Evolutionary conservation across 768 basidiomycete species (phyloP).

Genomic region (Stropharia rugosoannulata): DNA sequence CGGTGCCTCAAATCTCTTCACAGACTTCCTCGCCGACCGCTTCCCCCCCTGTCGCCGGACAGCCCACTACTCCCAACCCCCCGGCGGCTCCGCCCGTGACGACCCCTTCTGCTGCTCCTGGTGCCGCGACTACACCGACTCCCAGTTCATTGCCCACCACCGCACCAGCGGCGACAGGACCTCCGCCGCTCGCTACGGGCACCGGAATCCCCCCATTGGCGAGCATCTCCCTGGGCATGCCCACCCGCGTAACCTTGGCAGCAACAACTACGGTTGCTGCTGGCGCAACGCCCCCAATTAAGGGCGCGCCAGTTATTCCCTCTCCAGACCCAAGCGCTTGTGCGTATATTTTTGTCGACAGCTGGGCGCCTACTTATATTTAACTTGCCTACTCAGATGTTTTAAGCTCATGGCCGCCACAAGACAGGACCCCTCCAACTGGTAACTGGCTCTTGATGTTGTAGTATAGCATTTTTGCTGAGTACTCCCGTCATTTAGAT

Average conservation of each 20-base stretch:
- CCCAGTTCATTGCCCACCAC: slow-evolving; percentile 38
- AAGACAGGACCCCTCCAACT: slow-evolving; percentile 62
- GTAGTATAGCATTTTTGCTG: background rate
- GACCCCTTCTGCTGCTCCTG: slow-evolving; percentile 17
- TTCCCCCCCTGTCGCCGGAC: slow-evolving; percentile 12
- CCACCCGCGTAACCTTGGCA: slow-evolving; percentile 44
- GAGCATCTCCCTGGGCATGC: slow-evolving; percentile 62
- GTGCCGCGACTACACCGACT: slow-evolving; percentile 48
- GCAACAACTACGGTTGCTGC: slow-evolving; percentile 52
- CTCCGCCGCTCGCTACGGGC: slow-evolving; percentile 44
- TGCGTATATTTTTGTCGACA: slow-evolving; percentile 26
- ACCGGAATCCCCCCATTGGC: slow-evolving; percentile 57
- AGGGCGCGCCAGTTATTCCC: slow-evolving; percentile 68
- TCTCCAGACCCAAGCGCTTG: slow-evolving; percentile 35
- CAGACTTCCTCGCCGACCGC: slow-evolving; percentile 1
- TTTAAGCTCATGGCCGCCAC: slow-evolving; percentile 54
- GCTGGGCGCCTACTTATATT: background rate
- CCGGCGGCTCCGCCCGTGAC: slow-evolving; percentile 4
- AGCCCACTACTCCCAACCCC: slow-evolving; percentile 6
- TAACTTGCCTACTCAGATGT: background rate
- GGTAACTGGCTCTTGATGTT: slow-evolving; percentile 34
- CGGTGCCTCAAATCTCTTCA: slow-evolving; percentile 8
- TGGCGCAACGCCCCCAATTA: slow-evolving; percentile 60
- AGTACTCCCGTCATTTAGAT: slow-evolving; percentile 28
- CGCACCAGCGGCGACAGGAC: slow-evolving; percentile 2